Evolutionary conservation across 2,329 filamentous ascomycete genomes (phyloP).

Genomic region (Tolypocladium cylindrosporum): DNA sequence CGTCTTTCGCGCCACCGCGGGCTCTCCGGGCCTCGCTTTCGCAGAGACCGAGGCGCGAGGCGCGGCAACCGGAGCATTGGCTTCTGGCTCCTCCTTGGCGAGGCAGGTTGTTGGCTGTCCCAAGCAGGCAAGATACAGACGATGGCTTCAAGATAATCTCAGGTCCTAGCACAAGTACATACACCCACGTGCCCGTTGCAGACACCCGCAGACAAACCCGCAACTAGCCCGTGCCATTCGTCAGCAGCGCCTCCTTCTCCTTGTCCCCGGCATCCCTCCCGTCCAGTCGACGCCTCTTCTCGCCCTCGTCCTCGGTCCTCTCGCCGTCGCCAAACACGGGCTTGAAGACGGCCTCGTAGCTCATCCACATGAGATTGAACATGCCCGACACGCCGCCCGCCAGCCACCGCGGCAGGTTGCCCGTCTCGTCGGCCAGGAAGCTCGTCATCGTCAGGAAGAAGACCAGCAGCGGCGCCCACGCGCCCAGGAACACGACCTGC

Average conservation of each 20-base stretch:
- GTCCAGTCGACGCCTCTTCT: neutral
- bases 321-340: constrained; percentile 79
- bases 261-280: constrained; percentile 11
- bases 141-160: neutral
- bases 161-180: neutral
- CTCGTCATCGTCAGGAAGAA: constrained; percentile 32
- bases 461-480: constrained; percentile 48
- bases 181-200: neutral
- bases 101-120: neutral
- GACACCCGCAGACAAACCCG: neutral
- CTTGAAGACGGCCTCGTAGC: constrained; percentile 39
- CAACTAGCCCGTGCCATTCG: neutral
- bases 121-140: neutral
- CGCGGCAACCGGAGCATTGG: neutral
- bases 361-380: constrained; percentile 38
- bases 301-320: constrained; percentile 32
- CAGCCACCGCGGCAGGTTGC: constrained; percentile 60
- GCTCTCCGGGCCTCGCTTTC: neutral
- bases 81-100: neutral
- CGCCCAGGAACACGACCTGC: constrained; percentile 45
- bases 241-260: constrained; percentile 11
- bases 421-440: constrained; percentile 54
- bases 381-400: constrained; percentile 37
- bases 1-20: neutral
- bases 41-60: neutral